A percentile compares a stretch with the other conserved stretches of the same genome.
phyloP scores from a whole-genome alignment of 805 yeast genomes.

The Sugiyamaella qingdaonensis region DNA sequence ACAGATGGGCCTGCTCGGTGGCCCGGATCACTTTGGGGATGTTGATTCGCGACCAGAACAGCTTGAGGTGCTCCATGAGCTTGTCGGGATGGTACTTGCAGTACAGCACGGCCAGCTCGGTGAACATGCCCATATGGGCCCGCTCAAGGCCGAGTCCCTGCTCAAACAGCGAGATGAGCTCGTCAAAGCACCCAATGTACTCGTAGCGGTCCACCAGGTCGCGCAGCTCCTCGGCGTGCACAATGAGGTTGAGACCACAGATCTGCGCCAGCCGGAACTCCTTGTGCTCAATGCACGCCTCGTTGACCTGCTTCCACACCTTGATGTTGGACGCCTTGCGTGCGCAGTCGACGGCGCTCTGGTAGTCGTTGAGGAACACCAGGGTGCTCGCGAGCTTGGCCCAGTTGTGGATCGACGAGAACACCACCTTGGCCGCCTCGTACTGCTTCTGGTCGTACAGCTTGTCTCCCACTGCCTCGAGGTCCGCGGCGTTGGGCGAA shows the following conservation, averaged over 20 bases:
- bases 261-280: constrained; percentile 97
- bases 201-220: constrained; percentile 86
- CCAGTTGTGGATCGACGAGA: constrained; percentile 83
- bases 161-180: constrained; percentile 87
- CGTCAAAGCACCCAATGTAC: constrained; percentile 84
- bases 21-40: constrained; percentile 96
- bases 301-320: constrained; percentile 97
- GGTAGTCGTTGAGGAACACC: constrained; percentile 87
- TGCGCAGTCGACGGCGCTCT: constrained; percentile 97
- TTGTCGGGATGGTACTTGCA: constrained; percentile 85
- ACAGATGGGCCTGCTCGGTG: constrained; percentile 86
- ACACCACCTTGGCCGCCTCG: constrained; percentile 88
- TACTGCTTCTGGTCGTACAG: constrained; percentile 76
- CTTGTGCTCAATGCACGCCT: constrained; percentile 90
- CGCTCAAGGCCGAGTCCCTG: constrained; percentile 95
- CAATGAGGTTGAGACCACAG: constrained; percentile 94
- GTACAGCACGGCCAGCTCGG: constrained; percentile 88
- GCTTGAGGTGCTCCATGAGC: constrained; percentile 92
- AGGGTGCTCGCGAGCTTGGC: constrained; percentile 95
- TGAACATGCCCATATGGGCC: constrained; percentile 99
- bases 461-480: constrained; percentile 88
- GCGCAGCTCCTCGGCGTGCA: constrained; percentile 95
- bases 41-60: constrained; percentile 97
- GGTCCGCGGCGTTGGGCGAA: constrained; percentile 88
- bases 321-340: constrained; percentile 90